Evolutionary conservation across 768 basidiomycete species (phyloP), one percentile per base, ranked within the genome.

Genomic region (Boletus reticuloceps): DNA sequence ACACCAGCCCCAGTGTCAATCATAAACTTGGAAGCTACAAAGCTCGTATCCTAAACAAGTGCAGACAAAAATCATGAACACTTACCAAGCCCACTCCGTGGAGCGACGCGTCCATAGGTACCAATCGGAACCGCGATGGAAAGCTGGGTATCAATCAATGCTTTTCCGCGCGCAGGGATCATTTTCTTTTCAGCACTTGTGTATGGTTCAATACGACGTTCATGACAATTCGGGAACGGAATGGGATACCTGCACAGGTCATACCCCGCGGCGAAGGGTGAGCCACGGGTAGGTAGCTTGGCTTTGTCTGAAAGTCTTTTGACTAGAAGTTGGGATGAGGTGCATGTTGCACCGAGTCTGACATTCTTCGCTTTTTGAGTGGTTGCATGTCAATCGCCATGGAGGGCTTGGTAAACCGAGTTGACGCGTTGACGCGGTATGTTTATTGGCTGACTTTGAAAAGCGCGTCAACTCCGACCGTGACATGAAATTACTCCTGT

Each of bases 1-100:
- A 99, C 97, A 20, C 96, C 97, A 12, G 97, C 97, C 2, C 97
- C 97, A 1, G 96, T 98, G 67, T 95, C 91, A 55, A 98, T 98
- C 85, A 93, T 94, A 71, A 92, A 94, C 69, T 99, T 99, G 16
- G 91, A 90, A 19, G 97, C 97, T 97, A 58, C 17, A 58, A 40
- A 16, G 55, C 29, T 46, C 27, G 51, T 22, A 17, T 49, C 27
- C 51, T 9, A 47, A 46, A 40, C 37, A 34, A 20, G 51, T 5
- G 19, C 50, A 42, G 31, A 22, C n/a, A 45, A 32, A 47, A 32
- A 14, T 40, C 7, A 14, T 14, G 31, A 12, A 20, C 19, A 72
- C 88, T 50, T 56, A 97, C 96, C 96, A 27, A 98, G 85, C 19
- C 97, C 97, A 69, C 89, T 93, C 22, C 96, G 84, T 19, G 97